Conservation (phyloP, 163 green algal genomes). For the Scenedesmus sp. region DNA sequence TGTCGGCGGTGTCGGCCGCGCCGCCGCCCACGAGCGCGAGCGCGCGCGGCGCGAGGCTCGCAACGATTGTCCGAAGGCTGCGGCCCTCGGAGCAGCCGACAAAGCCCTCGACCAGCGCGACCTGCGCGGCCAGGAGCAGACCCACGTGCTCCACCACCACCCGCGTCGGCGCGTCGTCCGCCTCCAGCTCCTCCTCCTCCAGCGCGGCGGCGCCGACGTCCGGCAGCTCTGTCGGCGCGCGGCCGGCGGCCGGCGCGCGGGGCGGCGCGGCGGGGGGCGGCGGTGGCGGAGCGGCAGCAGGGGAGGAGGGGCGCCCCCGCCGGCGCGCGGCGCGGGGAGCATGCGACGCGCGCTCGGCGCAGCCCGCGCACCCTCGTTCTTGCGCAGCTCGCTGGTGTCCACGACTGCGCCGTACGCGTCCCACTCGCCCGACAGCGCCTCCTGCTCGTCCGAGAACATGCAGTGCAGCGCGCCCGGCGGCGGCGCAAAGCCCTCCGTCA, state of each 20-base stretch:
- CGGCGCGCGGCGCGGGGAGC: neutral
- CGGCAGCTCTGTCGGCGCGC: neutral
- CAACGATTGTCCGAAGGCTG: slow-evolving; percentile 73
- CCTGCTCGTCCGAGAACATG: slow-evolving; percentile 87
- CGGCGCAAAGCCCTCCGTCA: slow-evolving; percentile 81
- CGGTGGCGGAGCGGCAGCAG: too few relatives aligned
- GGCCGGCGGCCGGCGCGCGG: too few relatives aligned
- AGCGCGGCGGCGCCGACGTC: neutral
- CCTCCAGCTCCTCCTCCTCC: slow-evolving; percentile 44
- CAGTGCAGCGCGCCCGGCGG: slow-evolving; percentile 64
- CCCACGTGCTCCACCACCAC: slow-evolving; percentile 44
- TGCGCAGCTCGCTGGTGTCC: slow-evolving; percentile 34
- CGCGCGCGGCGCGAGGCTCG: slow-evolving; percentile 69
- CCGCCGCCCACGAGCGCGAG: slow-evolving; percentile 69
- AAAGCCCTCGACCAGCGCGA: slow-evolving; percentile 61
- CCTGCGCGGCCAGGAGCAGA: slow-evolving; percentile 43
- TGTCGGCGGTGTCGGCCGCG: neutral
- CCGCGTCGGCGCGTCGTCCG: slow-evolving; percentile 64
- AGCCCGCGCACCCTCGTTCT: neutral
- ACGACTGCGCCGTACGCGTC: slow-evolving; percentile 80
- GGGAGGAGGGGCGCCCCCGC: too few relatives aligned
- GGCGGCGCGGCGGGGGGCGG: too few relatives aligned
- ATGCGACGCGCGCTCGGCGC: neutral
- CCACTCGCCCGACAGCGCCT: slow-evolving; percentile 60
- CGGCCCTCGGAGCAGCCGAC: slow-evolving; percentile 70